These are phyloP conservation scores for Forsythia suspensa DNA, from an alignment of 257 asterid genomes.

Conservation along the genomic window DNA sequence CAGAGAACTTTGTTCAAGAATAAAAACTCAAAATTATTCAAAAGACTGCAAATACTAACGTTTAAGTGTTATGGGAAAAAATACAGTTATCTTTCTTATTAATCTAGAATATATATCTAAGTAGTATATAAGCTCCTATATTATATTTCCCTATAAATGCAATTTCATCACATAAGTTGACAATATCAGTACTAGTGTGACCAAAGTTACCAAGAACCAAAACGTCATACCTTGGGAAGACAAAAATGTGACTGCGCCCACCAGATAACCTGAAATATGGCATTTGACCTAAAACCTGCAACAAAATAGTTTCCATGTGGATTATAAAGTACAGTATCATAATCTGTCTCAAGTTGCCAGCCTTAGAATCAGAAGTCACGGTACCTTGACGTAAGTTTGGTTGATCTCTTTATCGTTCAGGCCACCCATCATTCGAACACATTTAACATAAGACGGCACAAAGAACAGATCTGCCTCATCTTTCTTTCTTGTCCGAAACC, in stretches of 20 bases:
- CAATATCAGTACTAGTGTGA: conserved; percentile 2
- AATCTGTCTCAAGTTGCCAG: conserved; percentile 14
- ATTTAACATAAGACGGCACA: conserved; percentile 86
- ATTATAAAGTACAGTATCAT: conserved; percentile 21
- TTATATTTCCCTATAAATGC: neutral
- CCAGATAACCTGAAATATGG: conserved; percentile 92
- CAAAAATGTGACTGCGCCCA: conserved; percentile 88
- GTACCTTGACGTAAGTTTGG: conserved; percentile 83
- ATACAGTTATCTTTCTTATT: neutral
- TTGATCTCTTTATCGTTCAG: conserved; percentile 89
- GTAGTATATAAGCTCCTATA: neutral
- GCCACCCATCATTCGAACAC: conserved; percentile 94
- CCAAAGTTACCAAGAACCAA: conserved; percentile 9
- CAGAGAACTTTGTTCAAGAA: neutral
- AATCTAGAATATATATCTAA: neutral
- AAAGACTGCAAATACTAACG: conserved; percentile 4
- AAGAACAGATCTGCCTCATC: conserved; percentile 89
- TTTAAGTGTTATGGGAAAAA: neutral
- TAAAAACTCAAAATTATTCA: neutral
- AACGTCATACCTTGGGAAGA: conserved; percentile 77
- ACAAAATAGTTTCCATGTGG: conserved; percentile 34
- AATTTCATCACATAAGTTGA: neutral
- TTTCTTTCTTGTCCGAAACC: conserved; percentile 67
- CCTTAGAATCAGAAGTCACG: conserved; percentile 13
- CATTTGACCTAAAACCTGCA: conserved; percentile 97